Conservation (phyloP, 805 yeast species). For the Ogataea populi-albae region DNA sequence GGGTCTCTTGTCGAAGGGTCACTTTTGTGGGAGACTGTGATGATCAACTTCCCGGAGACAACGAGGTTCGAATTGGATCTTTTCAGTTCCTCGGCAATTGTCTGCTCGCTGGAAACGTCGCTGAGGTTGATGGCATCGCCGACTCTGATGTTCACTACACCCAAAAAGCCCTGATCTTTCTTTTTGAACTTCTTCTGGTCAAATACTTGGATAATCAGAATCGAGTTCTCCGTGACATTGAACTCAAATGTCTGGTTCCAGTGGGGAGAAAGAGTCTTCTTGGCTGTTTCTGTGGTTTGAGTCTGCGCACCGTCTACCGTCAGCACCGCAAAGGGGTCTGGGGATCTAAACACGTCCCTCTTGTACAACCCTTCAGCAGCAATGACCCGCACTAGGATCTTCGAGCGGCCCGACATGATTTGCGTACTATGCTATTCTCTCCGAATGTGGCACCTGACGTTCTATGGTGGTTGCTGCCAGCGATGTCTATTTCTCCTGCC, state of each 20-base stretch:
- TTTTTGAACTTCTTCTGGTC: slow-evolving; percentile 97
- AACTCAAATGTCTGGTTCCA: slow-evolving; percentile 94
- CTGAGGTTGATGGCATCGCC: slow-evolving; percentile 81
- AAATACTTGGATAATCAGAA: slow-evolving; percentile 88
- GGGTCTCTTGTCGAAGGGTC: slow-evolving; percentile 19
- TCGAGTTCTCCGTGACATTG: slow-evolving; percentile 72
- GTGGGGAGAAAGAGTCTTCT: slow-evolving; percentile 92
- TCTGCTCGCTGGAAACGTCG: slow-evolving; percentile 58
- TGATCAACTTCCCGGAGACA: slow-evolving; percentile 88
- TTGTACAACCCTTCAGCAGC: slow-evolving; percentile 96
- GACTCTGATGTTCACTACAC: slow-evolving; percentile 88
- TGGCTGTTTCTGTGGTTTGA: slow-evolving; percentile 88
- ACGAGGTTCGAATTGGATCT: slow-evolving; percentile 88
- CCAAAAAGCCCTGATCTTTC: slow-evolving; percentile 97
- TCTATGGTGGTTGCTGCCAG: too few species aligned
- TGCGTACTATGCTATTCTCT: not conserved
- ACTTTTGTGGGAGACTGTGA: slow-evolving; percentile 58
- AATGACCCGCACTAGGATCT: slow-evolving; percentile 68
- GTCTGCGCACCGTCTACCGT: slow-evolving; percentile 98
- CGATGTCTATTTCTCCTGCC: too few species aligned
- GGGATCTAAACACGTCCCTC: slow-evolving; percentile 91
- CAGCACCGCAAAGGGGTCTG: slow-evolving; percentile 96
- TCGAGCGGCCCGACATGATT: slow-evolving; percentile 23
- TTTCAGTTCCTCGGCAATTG: slow-evolving; percentile 88
- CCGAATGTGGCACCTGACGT: too few species aligned